These are phyloP conservation scores for Paecilomyces sp. DNA, from an alignment of 2,329 filamentous ascomycete genomes.

Conservation along the genomic window DNA sequence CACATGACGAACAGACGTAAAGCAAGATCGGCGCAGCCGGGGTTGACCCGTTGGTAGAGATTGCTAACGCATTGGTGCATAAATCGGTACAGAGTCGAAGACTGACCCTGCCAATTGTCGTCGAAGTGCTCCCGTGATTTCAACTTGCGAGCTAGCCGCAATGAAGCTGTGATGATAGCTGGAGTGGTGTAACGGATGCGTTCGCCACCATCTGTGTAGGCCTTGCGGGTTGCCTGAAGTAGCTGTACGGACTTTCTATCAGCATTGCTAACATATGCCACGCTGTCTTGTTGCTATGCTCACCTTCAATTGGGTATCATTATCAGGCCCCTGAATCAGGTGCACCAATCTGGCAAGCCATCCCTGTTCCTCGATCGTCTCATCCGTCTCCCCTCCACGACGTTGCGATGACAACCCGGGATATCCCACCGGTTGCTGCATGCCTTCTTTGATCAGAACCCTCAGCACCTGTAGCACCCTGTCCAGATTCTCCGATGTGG, in stretches of 20 bases:
- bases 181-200: constrained; percentile 94
- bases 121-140: constrained; percentile 86
- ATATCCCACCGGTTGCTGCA: constrained; percentile 76
- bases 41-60: constrained; percentile 77
- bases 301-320: constrained; percentile 85
- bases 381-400: constrained; percentile 79
- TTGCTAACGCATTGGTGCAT: constrained; percentile 82
- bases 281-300: not conserved
- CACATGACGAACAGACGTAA: constrained; percentile 85
- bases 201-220: constrained; percentile 86
- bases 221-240: constrained; percentile 77
- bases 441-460: constrained; percentile 88
- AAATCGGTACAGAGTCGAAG: constrained; percentile 86
- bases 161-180: constrained; percentile 78
- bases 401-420: constrained; percentile 68
- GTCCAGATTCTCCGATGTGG: constrained; percentile 71
- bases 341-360: constrained; percentile 93
- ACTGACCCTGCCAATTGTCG: constrained; percentile 65
- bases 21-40: constrained; percentile 76
- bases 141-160: constrained; percentile 82
- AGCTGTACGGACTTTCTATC: constrained; percentile 44
- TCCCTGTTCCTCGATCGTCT: constrained; percentile 96
- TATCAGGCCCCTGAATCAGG: constrained; percentile 72
- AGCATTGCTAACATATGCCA: constrained; percentile 1
- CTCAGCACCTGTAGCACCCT: constrained; percentile 82